Percentiles rank a stretch among this genome's conserved stretches.
phyloP scores from a whole-genome alignment of 148 eudicot species.

The Chenopodium quinoa region DNA sequence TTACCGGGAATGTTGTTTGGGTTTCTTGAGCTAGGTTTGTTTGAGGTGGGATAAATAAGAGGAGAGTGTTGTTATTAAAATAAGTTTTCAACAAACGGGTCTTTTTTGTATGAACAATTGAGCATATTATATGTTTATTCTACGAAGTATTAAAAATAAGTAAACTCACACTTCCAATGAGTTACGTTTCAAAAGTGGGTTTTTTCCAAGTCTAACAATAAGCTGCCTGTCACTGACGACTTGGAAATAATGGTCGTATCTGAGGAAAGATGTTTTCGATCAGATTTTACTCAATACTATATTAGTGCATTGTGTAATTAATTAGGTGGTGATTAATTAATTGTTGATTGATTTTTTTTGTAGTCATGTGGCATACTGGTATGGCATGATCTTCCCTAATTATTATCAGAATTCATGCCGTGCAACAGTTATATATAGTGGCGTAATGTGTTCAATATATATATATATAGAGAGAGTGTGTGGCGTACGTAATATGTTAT shows the following conservation, averaged over 20 bases:
- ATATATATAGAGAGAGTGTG: no score
- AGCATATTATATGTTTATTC: not conserved
- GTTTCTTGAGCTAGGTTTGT: not conserved
- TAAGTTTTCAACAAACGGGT: not conserved
- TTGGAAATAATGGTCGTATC: slow-evolving; percentile 3
- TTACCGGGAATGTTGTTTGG: not conserved
- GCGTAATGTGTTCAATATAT: no score
- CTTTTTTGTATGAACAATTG: not conserved
- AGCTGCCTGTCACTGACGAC: slow-evolving; percentile 8
- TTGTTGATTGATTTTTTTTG: no score
- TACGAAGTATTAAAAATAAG: not conserved
- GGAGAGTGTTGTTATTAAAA: not conserved
- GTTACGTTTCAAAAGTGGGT: slow-evolving; percentile 5
- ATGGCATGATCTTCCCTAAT: not conserved
- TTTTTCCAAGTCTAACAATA: not conserved
- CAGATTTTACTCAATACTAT: not conserved
- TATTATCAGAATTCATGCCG: no score
- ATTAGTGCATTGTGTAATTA: not conserved
- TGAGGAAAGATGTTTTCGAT: slow-evolving; percentile 1
- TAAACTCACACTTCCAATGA: not conserved
- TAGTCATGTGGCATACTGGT: not conserved
- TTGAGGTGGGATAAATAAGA: not conserved
- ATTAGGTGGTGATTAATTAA: not conserved
- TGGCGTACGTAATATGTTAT: no score
- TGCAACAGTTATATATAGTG: no score